Evolutionary conservation across 805 yeast species (phyloP), one percentile per base, ranked within the genome.

Genomic region (Cyberlindnera amylophila): DNA sequence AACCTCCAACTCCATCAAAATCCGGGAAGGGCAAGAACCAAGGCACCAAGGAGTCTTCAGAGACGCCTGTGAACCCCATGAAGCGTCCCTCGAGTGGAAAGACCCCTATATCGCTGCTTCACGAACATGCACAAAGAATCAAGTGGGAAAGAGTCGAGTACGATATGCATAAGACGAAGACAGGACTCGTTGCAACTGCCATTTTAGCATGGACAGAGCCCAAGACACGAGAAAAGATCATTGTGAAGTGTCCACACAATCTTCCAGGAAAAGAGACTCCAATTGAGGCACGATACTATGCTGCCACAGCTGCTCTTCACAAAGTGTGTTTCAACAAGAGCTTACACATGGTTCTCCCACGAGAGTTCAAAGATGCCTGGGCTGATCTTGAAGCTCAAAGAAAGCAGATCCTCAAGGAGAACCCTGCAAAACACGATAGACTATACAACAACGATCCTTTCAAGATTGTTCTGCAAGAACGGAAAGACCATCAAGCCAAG

Each of bases 121-220:
- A 87, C 55, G 99, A 91, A 57, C 82, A 81, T 50, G 85, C 93
- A 49, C 96, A 87, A 60, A 85, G 82, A 59, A 79, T 76, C 45
- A 87, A 88, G 63, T 91, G 99, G 99, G 83, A 81, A 45, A 82
- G 82, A 51, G 95, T 87, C 4, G 81, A 75, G 17, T 86, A 87
- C 52, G 90, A 86, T 37, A 81, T 83, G 85, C 72, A 57, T 39
- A 70, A 66, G 47, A 63, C 63, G 4, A 66, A 67, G 16, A 69
- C 67, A 21, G 95, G 95, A 0, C 74, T 81, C 59, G 59, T 79
- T 0, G 88, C 91, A 0, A 69, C 77, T 1, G 88, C 83, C 0
- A 67, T 72, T 12, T 58, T 93, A 15, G 74, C 80, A 3, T 82
- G 82, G 74, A 78, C 76, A 34, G 87, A 91, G 52, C 95, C 96